A percentile compares a stretch with the other conserved stretches of the same genome.
These are phyloP conservation scores for Penicillium herquei DNA, from an alignment of 495 filamentous ascomycete genomes.

Conservation along the genomic window DNA sequence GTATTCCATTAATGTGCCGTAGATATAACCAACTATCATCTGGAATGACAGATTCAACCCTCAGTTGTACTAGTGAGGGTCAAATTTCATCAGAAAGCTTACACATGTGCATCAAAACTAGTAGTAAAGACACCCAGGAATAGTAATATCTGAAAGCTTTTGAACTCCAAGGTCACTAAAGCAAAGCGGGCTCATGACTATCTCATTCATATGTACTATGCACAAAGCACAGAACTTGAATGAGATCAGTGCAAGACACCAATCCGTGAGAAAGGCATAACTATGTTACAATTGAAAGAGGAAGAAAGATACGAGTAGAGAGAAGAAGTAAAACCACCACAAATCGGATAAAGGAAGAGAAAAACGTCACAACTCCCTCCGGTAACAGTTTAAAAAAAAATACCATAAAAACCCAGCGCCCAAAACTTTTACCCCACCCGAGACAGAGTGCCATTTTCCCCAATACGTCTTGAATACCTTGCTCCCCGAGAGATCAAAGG, in stretches of 20 bases:
- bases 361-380: conserved; percentile 37
- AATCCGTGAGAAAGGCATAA: conserved; percentile 36
- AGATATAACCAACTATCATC: no score
- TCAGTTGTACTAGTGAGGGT: no score
- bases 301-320: conserved; percentile 9
- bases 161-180: neutral
- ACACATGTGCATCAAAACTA: no score
- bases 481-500: conserved; percentile 5
- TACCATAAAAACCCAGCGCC: conserved; percentile 18
- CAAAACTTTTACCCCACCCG: conserved; percentile 24
- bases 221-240: conserved; percentile 6
- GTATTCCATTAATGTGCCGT: no score
- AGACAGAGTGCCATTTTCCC: conserved; percentile 3
- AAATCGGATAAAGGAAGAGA: conserved; percentile 26
- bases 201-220: conserved; percentile 11
- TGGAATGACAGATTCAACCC: no score
- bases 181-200: conserved; percentile 4
- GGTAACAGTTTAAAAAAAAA: conserved; percentile 8
- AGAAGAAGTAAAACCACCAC: neutral
- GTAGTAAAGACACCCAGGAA: no score
- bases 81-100: no score
- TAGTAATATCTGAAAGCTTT: no score
- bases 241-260: neutral
- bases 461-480: conserved; percentile 2
- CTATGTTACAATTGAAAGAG: conserved; percentile 39